A percentile compares a stretch with the other conserved stretches of the same genome.
Conservation (phyloP, 169 alveolate species). For the Eimeria acervulina region DNA sequence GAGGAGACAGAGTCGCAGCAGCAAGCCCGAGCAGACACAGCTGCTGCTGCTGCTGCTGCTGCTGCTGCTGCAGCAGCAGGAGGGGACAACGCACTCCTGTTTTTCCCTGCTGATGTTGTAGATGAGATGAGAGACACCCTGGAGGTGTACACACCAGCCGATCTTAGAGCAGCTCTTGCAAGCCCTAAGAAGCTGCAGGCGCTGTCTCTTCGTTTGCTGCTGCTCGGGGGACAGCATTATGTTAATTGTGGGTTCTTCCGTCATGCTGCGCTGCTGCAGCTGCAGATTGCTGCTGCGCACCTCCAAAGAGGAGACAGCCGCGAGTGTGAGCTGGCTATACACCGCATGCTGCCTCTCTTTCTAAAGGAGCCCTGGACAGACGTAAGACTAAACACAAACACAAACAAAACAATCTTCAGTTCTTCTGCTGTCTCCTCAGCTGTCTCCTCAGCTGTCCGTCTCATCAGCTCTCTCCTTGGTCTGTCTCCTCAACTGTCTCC, state of each 20-base stretch:
- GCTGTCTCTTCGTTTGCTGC: conserved; percentile 28
- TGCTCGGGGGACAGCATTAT: conserved; percentile 76
- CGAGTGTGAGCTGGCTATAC: conserved; percentile 39
- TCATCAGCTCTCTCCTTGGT: too few relatives aligned
- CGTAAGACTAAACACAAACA: not conserved
- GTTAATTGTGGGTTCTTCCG: conserved; percentile 71
- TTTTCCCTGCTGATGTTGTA: conserved; percentile 18
- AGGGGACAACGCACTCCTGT: conserved; percentile 16
- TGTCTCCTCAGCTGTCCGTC: conserved; percentile 4
- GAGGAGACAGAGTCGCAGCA: not conserved
- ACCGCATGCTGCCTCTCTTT: conserved; percentile 73
- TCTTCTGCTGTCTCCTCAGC: not conserved
- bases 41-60: not conserved
- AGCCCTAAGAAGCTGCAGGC: not conserved
- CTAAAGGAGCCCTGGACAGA: conserved; percentile 80
- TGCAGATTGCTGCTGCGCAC: conserved; percentile 58
- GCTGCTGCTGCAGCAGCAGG: conserved; percentile 47
- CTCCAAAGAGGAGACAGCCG: conserved; percentile 35
- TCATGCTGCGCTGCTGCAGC: conserved; percentile 79
- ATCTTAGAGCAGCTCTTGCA: conserved; percentile 10
- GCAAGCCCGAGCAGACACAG: not conserved
- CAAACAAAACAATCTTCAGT: not conserved
- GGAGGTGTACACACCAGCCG: conserved; percentile 11
- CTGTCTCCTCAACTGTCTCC: not conserved
- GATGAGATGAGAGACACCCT: conserved; percentile 7